Percentiles rank a stretch among this genome's conserved stretches.
Conservation (phyloP, 169 alveolate species). For the Babesia divergens region DNA sequence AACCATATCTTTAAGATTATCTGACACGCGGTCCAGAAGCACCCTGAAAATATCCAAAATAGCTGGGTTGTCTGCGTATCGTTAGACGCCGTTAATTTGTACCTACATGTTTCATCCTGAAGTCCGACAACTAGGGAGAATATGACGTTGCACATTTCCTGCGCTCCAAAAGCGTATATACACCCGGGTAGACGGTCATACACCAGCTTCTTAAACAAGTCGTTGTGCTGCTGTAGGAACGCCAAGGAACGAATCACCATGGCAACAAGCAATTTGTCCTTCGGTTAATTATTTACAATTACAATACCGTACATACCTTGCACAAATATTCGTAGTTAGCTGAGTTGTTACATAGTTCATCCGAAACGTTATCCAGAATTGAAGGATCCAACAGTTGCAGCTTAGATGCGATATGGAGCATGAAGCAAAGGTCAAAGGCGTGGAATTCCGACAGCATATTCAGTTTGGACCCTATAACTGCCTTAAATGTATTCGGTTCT, state of each 20-base stretch:
- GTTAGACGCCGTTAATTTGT: neutral
- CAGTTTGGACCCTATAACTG: slow-evolving; percentile 18
- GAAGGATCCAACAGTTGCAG: slow-evolving; percentile 32
- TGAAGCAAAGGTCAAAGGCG: slow-evolving; percentile 63
- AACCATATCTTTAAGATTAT: slow-evolving; percentile 14
- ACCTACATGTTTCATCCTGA: slow-evolving; percentile 38
- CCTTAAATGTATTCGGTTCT: slow-evolving; percentile 46
- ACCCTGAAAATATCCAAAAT: slow-evolving; percentile 4
- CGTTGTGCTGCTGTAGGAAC: slow-evolving; percentile 26
- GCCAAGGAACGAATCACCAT: slow-evolving; percentile 59
- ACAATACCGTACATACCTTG: slow-evolving; percentile 15
- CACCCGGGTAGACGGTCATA: slow-evolving; percentile 20
- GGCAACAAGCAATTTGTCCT: slow-evolving; percentile 56
- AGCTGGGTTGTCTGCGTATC: slow-evolving; percentile 5
- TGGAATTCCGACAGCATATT: slow-evolving; percentile 27
- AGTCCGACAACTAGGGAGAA: slow-evolving; percentile 52
- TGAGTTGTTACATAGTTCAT: neutral
- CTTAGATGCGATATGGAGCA: slow-evolving; percentile 53
- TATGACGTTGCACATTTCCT: slow-evolving; percentile 57
- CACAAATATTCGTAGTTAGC: slow-evolving; percentile 31
- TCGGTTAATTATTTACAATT: neutral
- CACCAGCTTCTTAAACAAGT: slow-evolving; percentile 27
- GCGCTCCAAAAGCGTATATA: slow-evolving; percentile 40
- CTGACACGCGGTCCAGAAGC: slow-evolving; percentile 35
- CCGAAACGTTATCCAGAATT: slow-evolving; percentile 21